phyloP scores from a whole-genome alignment of 345 rosid species.

The Rhizophora apiculata region DNA sequence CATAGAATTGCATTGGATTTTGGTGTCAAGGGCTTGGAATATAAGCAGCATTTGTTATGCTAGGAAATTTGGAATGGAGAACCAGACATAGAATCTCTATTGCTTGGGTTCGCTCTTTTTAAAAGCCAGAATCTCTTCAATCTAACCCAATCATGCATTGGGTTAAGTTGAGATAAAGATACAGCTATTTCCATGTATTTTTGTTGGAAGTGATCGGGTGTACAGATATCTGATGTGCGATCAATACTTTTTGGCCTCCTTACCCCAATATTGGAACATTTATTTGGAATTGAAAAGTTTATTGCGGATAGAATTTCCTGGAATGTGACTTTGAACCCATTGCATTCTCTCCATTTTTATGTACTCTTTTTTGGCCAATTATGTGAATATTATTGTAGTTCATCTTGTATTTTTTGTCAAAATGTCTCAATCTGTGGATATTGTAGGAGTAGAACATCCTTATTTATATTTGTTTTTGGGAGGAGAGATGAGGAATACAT shows the following conservation, averaged over 20 bases:
- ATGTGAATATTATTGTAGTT: neutral
- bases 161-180: conserved; percentile 1
- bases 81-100: neutral
- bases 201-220: neutral
- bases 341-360: too few relatives aligned
- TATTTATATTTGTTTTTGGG: neutral
- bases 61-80: neutral
- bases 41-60: neutral
- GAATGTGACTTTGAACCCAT: too few relatives aligned
- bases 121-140: neutral
- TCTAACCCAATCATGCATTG: neutral
- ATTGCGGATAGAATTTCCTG: too few relatives aligned
- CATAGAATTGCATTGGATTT: conserved; percentile 9
- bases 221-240: too few relatives aligned
- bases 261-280: too few relatives aligned
- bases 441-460: neutral
- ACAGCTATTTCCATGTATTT: neutral
- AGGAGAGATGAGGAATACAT: neutral
- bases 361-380: too few relatives aligned
- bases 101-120: neutral
- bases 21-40: conserved; percentile 3
- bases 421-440: neutral
- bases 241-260: too few relatives aligned
- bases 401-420: neutral
- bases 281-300: too few relatives aligned